phyloP scores from a whole-genome alignment of 768 basidiomycete genomes.

The Naganishia friedmannii region DNA sequence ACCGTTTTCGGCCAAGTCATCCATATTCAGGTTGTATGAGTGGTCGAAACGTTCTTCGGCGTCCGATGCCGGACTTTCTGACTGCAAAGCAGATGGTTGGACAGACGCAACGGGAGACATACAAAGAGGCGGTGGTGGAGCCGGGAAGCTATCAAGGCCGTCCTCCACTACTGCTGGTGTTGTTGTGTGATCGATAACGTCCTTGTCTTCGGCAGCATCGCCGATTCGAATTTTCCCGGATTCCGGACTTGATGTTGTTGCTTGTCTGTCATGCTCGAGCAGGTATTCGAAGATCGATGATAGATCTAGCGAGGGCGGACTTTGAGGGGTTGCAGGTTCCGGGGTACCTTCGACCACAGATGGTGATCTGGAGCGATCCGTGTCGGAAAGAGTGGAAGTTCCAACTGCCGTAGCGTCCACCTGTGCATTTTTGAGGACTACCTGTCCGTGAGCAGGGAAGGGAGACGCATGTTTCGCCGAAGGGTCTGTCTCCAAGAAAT shows the following conservation, averaged over 20 bases:
- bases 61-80: not conserved
- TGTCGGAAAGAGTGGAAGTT: not conserved
- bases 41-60: not conserved
- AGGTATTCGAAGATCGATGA: not conserved
- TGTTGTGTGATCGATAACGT: not conserved
- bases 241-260: not conserved
- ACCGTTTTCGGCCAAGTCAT: not conserved
- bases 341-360: conserved; percentile 20
- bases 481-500: not conserved
- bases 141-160: not conserved
- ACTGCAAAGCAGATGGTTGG: not conserved
- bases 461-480: not conserved
- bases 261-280: not conserved
- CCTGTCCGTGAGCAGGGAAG: not conserved
- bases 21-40: not conserved
- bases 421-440: not conserved
- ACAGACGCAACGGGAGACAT: not conserved
- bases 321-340: not conserved
- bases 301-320: not conserved
- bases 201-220: not conserved
- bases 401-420: not conserved
- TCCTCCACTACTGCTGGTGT: not conserved
- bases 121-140: not conserved
- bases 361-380: conserved; percentile 1
- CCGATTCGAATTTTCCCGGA: not conserved